Conservation (phyloP, 73 alveolate genomes). For the Halteria grandinella region DNA sequence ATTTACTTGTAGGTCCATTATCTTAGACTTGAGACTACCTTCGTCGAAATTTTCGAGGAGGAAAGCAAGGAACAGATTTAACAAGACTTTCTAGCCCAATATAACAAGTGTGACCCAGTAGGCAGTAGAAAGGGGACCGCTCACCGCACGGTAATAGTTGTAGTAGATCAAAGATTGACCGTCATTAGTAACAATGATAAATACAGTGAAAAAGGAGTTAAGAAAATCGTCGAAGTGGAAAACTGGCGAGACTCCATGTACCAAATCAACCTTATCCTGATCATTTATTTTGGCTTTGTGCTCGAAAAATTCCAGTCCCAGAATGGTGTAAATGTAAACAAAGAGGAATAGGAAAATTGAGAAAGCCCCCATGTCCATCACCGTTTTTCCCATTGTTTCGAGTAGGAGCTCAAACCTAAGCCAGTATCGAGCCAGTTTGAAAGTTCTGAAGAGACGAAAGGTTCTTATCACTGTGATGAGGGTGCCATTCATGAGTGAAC, state of each 20-base stretch:
- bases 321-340: slow-evolving; percentile 49
- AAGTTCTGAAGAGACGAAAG: slow-evolving; percentile 63
- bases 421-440: slow-evolving; percentile 64
- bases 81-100: slow-evolving; percentile 48
- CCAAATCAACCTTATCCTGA: not conserved
- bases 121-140: slow-evolving; percentile 14
- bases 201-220: slow-evolving; percentile 26
- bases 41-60: slow-evolving; percentile 61
- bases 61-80: slow-evolving; percentile 65
- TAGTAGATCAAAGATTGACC: slow-evolving; percentile 42
- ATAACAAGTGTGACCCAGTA: slow-evolving; percentile 54
- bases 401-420: slow-evolving; percentile 32
- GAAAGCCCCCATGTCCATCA: slow-evolving; percentile 48
- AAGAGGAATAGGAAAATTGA: slow-evolving; percentile 49
- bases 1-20: no score
- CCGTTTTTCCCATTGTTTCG: slow-evolving; percentile 26
- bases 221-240: slow-evolving; percentile 56
- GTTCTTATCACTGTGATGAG: slow-evolving; percentile 72
- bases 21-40: slow-evolving; percentile 14
- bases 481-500: no score
- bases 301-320: slow-evolving; percentile 62
- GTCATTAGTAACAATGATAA: slow-evolving; percentile 48
- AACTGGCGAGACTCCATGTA: slow-evolving; percentile 25
- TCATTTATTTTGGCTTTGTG: slow-evolving; percentile 8
- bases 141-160: slow-evolving; percentile 19